Evolutionary conservation across 2,329 filamentous ascomycete species (phyloP).

Genomic region (Phaeosphaeriaceae sp.): DNA sequence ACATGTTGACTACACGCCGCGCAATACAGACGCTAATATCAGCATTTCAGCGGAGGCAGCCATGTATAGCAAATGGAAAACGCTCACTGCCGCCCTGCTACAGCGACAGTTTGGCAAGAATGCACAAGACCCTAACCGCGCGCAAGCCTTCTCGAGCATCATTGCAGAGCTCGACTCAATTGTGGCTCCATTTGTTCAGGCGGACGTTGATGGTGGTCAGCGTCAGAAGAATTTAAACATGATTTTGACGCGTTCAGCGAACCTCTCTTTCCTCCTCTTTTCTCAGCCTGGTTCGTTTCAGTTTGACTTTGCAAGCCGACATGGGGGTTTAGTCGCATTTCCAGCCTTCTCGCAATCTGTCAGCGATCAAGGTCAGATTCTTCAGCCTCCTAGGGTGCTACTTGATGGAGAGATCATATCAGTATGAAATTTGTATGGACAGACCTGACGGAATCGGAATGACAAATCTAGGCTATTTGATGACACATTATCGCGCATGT

Average conservation of each 20-base stretch:
- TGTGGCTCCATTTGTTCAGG: slow-evolving; percentile 28
- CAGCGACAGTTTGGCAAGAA: slow-evolving; percentile 15
- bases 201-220: slow-evolving; percentile 17
- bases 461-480: too few relatives aligned
- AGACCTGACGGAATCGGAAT: too few relatives aligned
- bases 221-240: slow-evolving; percentile 37
- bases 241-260: slow-evolving; percentile 36
- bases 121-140: slow-evolving; percentile 1
- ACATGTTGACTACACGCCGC: neutral
- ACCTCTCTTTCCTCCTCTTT: slow-evolving; percentile 38
- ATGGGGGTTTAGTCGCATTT: slow-evolving; percentile 26
- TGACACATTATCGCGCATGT: too few relatives aligned
- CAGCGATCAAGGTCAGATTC: slow-evolving; percentile 29
- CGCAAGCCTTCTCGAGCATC: slow-evolving; percentile 13
- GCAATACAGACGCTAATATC: neutral
- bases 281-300: slow-evolving; percentile 37
- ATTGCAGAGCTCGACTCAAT: slow-evolving; percentile 25
- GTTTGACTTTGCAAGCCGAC: slow-evolving; percentile 31
- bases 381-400: slow-evolving; percentile 19
- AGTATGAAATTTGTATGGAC: neutral
- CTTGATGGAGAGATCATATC: slow-evolving; percentile 22
- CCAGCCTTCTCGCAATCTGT: slow-evolving; percentile 37
- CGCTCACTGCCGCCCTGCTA: slow-evolving; percentile 28
- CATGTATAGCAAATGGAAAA: slow-evolving; percentile 33
- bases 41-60: slow-evolving; percentile 13